Conservation (phyloP, 345 rosid species). For the Salix viminalis region DNA sequence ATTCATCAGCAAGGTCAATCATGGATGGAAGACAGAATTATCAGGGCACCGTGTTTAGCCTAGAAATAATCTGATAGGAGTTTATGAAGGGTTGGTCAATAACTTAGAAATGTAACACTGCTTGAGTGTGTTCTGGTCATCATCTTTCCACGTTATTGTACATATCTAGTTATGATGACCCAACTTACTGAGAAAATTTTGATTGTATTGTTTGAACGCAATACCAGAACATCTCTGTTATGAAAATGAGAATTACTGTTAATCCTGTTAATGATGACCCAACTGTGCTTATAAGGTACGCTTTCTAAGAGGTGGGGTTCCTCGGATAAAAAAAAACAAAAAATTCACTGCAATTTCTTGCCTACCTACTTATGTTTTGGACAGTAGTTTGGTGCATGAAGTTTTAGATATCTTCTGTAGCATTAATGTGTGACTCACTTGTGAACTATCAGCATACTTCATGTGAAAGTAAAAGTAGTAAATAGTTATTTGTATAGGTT, state of each 20-base stretch:
- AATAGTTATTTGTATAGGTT: too few species aligned
- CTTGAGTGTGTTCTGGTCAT: neutral
- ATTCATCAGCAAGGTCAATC: slow-evolving; percentile 50
- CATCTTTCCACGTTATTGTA: neutral
- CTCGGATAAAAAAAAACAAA: too few species aligned
- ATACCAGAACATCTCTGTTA: neutral
- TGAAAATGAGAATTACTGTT: neutral
- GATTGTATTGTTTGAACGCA: neutral
- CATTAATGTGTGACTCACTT: neutral
- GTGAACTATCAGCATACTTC: neutral
- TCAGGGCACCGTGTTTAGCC: slow-evolving; percentile 4
- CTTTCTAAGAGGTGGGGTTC: too few species aligned
- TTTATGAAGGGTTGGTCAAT: neutral
- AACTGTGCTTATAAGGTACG: too few species aligned
- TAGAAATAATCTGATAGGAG: neutral
- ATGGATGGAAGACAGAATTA: slow-evolving; percentile 53
- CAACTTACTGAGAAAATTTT: neutral
- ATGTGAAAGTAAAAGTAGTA: neutral
- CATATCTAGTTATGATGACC: neutral
- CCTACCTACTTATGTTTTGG: neutral
- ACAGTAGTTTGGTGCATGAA: neutral
- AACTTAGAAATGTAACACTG: neutral
- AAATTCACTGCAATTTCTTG: neutral
- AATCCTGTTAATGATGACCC: too few species aligned
- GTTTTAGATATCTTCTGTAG: neutral